Base-by-base conservation (phyloP, 805 yeast species). In the Wickerhamiella alocasiicola region DNA sequence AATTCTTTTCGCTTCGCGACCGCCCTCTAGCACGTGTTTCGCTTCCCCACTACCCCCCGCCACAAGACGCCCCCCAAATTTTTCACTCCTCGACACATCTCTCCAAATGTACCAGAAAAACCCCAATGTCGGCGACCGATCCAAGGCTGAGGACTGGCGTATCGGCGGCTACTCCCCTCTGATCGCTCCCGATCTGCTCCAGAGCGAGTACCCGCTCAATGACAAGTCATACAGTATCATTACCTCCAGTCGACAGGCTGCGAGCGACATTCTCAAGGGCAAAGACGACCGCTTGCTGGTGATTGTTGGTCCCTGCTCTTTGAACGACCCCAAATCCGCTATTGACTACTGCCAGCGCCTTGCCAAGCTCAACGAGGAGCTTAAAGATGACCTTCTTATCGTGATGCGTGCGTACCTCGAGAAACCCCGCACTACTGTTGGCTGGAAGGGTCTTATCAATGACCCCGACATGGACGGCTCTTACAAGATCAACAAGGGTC, bases 381-480 rank as follows among this genome's bases (percentile, higher is more conserved):
- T 81, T 48, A 68, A 78, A 49, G 76, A 72, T 36, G 95, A 88
- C 51, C 69, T 91, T 45, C 73, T 77, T 43, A 78, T 91, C 44
- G 78, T 91, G 47, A 91, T 91, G 98, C 78, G 98, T 66, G 97
- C 97, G 3, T 91, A 91, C 67, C 70, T 91, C 55, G 98, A 88
- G 62, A 88, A 88, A 65, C 98, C 98, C 53, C 77, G 98, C 65
- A 88, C 98, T 39, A 88, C 97, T 21, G 97, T 91, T 34, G 98
- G 98, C 45, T 88, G 98, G 98, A 88, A 88, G 66, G 98, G 98
- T 52, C 70, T 88, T 50, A 91, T 88, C 55, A 88, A 88, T 60
- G 98, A 88, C 62, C 98, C 98, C 24, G 95, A 91, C 55, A 79
- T 88, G 53, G 94, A 88, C 61, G 83, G 83, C 46, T 70, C 94